These are phyloP conservation scores for Backusella mclennaniae DNA, from an alignment of 192 early-diverging fungal genomes.

Conservation along the genomic window DNA sequence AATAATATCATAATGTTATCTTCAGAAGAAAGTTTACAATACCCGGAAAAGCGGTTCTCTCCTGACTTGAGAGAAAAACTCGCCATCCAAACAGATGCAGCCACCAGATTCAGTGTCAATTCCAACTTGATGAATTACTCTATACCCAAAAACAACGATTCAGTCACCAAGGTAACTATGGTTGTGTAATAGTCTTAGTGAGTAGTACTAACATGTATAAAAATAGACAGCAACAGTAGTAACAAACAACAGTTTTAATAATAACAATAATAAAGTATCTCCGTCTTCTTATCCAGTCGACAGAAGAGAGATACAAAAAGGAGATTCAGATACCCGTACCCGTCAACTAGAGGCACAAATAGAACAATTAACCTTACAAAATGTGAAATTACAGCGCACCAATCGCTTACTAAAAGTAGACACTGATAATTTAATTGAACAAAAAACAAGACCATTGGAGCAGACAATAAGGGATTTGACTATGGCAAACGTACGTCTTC, in stretches of 20 bases:
- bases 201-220: neutral
- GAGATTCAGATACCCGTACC: slow-evolving; percentile 31
- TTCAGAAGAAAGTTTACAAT: neutral
- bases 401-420: slow-evolving; percentile 43
- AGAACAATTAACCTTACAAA: slow-evolving; percentile 35
- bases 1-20: neutral
- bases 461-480: slow-evolving; percentile 30
- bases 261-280: neutral
- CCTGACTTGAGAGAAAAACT: slow-evolving; percentile 2
- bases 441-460: slow-evolving; percentile 35
- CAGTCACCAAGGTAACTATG: slow-evolving; percentile 11
- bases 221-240: neutral
- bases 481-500: slow-evolving; percentile 33
- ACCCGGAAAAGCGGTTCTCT: slow-evolving; percentile 7
- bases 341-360: slow-evolving; percentile 38
- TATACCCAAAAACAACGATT: slow-evolving; percentile 34
- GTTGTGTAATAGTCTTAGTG: neutral
- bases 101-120: slow-evolving; percentile 37
- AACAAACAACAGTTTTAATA: neutral
- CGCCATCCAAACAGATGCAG: neutral
- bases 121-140: slow-evolving; percentile 45
- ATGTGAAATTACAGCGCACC: slow-evolving; percentile 38
- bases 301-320: slow-evolving; percentile 33
- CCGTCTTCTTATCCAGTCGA: neutral
- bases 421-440: slow-evolving; percentile 40